Evolutionary conservation across 257 asterid genomes (phyloP).

Genomic region (Ilex asprella): DNA sequence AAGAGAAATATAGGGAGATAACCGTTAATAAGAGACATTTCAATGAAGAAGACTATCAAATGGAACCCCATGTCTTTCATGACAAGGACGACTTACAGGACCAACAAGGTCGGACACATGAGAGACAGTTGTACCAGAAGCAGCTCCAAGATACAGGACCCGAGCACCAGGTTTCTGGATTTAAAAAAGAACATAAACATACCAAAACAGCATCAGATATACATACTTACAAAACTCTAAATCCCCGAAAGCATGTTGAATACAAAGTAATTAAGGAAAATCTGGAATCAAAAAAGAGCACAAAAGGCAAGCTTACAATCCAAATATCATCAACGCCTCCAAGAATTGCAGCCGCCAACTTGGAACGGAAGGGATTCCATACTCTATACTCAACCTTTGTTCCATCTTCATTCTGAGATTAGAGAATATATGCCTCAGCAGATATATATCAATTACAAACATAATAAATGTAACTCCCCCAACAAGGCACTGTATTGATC

Average conservation of each 20-base stretch:
- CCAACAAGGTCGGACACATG: constrained; percentile 90
- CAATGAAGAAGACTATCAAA: not conserved
- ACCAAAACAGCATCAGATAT: too few relatives aligned
- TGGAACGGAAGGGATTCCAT: constrained; percentile 97
- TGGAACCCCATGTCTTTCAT: too few relatives aligned
- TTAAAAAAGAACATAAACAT: not conserved
- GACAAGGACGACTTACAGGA: constrained; percentile 49
- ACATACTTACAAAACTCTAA: not conserved
- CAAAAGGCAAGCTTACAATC: constrained; percentile 57
- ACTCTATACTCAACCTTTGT: constrained; percentile 81
- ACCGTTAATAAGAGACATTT: not conserved
- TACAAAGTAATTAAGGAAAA: not conserved
- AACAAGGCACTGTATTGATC: too few relatives aligned
- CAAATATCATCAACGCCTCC: constrained; percentile 92
- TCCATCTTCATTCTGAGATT: constrained; percentile 67
- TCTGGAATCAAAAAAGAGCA: not conserved
- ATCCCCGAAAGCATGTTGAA: not conserved
- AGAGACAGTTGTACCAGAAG: constrained; percentile 91
- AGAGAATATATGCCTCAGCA: too few relatives aligned
- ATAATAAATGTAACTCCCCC: too few relatives aligned
- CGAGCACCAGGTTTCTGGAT: constrained; percentile 40
- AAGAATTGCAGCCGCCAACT: constrained; percentile 90
- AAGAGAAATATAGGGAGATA: too few relatives aligned
- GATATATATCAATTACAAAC: too few relatives aligned
- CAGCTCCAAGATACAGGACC: constrained; percentile 62